Base-by-base conservation (phyloP, 495 filamentous ascomycete genomes). In the Penicillium nucicola region DNA sequence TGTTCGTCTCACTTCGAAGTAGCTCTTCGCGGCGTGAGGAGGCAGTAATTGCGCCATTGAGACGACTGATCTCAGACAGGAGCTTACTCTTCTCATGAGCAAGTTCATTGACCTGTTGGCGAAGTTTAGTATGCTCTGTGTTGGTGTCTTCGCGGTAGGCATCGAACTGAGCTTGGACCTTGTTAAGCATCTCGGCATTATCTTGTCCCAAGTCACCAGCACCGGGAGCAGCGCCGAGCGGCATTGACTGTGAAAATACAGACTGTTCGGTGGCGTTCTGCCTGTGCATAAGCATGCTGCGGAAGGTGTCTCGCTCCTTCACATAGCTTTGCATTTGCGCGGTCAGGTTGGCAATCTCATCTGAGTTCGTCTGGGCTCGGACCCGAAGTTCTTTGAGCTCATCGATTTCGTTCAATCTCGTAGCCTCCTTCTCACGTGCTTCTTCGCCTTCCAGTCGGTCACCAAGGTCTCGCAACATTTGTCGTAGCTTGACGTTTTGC, bases 271-370 rank as follows among this genome's bases (percentile, higher is more conserved):
- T 67, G 6, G 78, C 69, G 13, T 74, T 73, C 56, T 90, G 86
- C 50, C 83, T 78, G 49, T 86, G 81, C 50, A 89, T 84, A 12
- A 96, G 81, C 83, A 97, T 93, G 34, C 90, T 89, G 23, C 90
- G 83, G 84, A 96, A 97, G 80, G 96, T 97, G 59, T 99, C 92
- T 30, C 93, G 83, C 71, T 99, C 93, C 62, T 89, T 89, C 41
- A 92, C 87, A 56, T 95, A 95, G 67, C 90, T 95, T 74, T 96
- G 86, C 25, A 88, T 87, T 53, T 89, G 85, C 6, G 87, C 82
- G 4, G 85, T 77, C 40, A 93, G 81, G 28, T 86, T 84, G 52
- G 86, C 79, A 30, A 96, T 77, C 59, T 97, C 92, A 79, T 86
- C 77, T 28, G 83, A 74, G 55, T 82, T 79, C 12, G 77, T 77